These are phyloP conservation scores for Eurotiales sp. DNA, from an alignment of 2,329 filamentous ascomycete species.

Conservation along the genomic window DNA sequence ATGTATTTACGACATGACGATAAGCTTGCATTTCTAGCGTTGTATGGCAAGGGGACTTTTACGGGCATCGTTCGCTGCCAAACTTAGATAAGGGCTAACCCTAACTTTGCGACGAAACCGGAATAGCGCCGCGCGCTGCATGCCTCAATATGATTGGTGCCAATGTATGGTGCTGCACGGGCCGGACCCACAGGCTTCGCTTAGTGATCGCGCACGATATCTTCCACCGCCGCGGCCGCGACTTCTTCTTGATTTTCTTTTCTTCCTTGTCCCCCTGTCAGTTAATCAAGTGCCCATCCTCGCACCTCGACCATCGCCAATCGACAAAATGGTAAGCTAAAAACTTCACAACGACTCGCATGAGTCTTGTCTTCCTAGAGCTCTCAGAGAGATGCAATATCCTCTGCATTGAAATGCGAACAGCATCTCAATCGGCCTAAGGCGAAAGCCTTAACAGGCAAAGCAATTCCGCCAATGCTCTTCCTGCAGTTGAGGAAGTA, in stretches of 20 bases:
- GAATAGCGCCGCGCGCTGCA: background rate
- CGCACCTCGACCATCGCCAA: constrained; percentile 46
- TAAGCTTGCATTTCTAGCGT: background rate
- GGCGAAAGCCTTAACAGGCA: constrained; percentile 24
- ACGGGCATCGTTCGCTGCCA: no score
- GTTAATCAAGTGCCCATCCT: constrained; percentile 40
- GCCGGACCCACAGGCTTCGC: constrained; percentile 8
- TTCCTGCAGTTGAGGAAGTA: constrained; percentile 19
- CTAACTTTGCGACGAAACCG: background rate
- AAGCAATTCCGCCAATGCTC: constrained; percentile 37
- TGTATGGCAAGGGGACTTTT: background rate
- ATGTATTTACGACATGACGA: background rate
- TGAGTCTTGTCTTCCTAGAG: constrained; percentile 39
- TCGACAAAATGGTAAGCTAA: constrained; percentile 62
- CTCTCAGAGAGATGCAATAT: constrained; percentile 30
- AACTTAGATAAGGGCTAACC: constrained; percentile 14
- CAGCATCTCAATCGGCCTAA: constrained; percentile 22
- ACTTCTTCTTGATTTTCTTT: constrained; percentile 11
- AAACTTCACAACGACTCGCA: constrained; percentile 39
- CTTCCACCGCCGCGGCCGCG: constrained; percentile 4
- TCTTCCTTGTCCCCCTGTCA: constrained; percentile 28
- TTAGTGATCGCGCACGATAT: constrained; percentile 16
- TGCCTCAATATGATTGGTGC: background rate
- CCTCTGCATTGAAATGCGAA: constrained; percentile 23
- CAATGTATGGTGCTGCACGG: background rate